Evolutionary conservation across 129 eudicot species (phyloP).

Genomic region (Artemisia argyi): DNA sequence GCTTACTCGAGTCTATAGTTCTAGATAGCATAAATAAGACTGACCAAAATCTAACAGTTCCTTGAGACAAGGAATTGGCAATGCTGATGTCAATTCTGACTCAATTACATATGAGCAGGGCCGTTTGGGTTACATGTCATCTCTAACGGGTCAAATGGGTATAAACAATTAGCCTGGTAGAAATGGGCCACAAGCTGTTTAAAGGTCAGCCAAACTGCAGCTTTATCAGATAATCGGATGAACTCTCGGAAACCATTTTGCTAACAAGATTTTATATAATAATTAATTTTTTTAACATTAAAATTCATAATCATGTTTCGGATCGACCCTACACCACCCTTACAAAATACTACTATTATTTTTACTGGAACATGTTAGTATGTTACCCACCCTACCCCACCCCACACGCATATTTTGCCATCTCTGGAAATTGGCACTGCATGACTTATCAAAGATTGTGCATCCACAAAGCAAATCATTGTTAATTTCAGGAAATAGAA

Average conservation of each 20-base stretch:
- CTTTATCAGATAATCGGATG: not conserved
- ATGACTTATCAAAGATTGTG: not conserved
- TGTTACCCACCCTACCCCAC: not conserved
- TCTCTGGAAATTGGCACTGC: constrained; percentile 8
- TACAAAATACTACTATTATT: not conserved
- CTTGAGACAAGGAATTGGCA: not conserved
- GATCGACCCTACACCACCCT: too few species aligned
- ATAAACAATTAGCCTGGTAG: not conserved
- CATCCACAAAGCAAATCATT: constrained; percentile 16
- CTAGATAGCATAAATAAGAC: not conserved
- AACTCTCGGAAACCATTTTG: not conserved
- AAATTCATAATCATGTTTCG: too few species aligned
- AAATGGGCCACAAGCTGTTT: not conserved
- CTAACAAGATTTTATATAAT: not conserved
- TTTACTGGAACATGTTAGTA: not conserved
- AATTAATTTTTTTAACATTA: too few species aligned
- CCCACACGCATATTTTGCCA: not conserved
- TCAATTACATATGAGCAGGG: not conserved
- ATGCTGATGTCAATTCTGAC: not conserved
- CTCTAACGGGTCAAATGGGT: not conserved
- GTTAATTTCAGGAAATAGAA: not conserved
- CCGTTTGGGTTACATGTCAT: not conserved
- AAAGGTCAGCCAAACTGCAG: not conserved
- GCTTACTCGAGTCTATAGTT: not conserved
- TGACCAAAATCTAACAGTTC: constrained; percentile 7